Conservation (phyloP, 257 asterid species). For the Solanum sejunctum region DNA sequence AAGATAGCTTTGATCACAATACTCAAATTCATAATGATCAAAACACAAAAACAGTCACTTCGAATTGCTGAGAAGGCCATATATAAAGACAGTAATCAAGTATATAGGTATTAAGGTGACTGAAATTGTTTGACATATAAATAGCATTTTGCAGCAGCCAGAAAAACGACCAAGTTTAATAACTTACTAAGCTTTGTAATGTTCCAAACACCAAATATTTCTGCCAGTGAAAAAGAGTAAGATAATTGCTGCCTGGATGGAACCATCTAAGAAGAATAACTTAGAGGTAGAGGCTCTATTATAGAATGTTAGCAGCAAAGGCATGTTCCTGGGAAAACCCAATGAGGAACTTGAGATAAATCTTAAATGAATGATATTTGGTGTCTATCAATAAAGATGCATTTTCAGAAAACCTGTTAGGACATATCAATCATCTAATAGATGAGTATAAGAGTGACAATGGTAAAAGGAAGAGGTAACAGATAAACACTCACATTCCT, state of each 20-base stretch:
- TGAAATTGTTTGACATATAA: neutral
- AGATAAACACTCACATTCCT: conserved; percentile 40
- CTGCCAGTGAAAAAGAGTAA: neutral
- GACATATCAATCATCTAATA: neutral
- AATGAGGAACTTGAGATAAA: neutral
- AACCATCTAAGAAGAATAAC: neutral
- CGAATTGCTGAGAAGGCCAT: neutral
- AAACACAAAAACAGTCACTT: neutral
- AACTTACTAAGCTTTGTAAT: neutral
- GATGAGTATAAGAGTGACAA: neutral
- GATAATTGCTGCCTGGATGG: neutral
- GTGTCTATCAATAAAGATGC: neutral
- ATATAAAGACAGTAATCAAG: neutral
- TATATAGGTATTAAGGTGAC: neutral
- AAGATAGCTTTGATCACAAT: neutral
- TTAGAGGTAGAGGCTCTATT: neutral
- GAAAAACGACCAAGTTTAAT: neutral
- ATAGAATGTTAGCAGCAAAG: neutral
- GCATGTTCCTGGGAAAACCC: neutral
- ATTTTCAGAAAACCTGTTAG: neutral
- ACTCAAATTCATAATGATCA: neutral
- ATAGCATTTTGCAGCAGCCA: neutral
- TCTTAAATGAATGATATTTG: neutral
- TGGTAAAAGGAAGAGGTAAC: neutral
- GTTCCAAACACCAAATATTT: neutral